Conservation (phyloP, 768 basidiomycete genomes). For the Serendipita sp. region DNA sequence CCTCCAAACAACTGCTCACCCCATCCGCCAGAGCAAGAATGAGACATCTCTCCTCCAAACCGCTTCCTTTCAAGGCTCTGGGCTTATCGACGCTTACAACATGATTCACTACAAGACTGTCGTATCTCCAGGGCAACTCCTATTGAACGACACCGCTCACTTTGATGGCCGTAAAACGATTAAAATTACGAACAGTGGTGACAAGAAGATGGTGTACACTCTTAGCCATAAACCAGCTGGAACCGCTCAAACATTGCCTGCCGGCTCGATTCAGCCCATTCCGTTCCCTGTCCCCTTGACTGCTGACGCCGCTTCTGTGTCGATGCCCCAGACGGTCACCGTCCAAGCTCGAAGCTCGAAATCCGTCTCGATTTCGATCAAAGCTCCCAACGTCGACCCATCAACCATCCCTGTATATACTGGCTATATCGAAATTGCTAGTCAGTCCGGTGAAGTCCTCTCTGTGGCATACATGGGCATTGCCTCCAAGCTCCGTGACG, state of each 20-base stretch:
- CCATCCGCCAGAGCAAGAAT: conserved; percentile 6
- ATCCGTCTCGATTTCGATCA: conserved; percentile 16
- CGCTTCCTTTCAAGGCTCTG: conserved; percentile 13
- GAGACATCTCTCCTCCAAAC: conserved; percentile 10
- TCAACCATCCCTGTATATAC: conserved; percentile 21
- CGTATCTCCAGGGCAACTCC: conserved; percentile 21
- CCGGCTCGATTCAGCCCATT: conserved; percentile 9
- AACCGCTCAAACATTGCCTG: conserved; percentile 16
- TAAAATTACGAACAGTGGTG: conserved; percentile 7
- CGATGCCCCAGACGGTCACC: conserved; percentile 10
- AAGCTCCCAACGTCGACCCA: conserved; percentile 13
- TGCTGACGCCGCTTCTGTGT: conserved; percentile 10
- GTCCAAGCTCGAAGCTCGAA: conserved; percentile 16
- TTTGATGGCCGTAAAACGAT: conserved; percentile 10
- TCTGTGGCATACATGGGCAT: conserved; percentile 20
- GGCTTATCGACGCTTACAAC: conserved; percentile 21
- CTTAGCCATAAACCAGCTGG: conserved; percentile 18
- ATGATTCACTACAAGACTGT: conserved; percentile 19
- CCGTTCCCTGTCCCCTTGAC: conserved; percentile 8
- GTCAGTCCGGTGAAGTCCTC: conserved; percentile 4
- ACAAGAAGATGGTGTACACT: conserved; percentile 12
- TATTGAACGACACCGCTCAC: conserved; percentile 26
- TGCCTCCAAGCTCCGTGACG: conserved; percentile 18
- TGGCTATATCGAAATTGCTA: conserved; percentile 18
- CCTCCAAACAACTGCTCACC: conserved; percentile 12